Evolutionary conservation across 441 rosid species (phyloP), one percentile per base, ranked within the genome.

Genomic region (Erodium chrysanthum): DNA sequence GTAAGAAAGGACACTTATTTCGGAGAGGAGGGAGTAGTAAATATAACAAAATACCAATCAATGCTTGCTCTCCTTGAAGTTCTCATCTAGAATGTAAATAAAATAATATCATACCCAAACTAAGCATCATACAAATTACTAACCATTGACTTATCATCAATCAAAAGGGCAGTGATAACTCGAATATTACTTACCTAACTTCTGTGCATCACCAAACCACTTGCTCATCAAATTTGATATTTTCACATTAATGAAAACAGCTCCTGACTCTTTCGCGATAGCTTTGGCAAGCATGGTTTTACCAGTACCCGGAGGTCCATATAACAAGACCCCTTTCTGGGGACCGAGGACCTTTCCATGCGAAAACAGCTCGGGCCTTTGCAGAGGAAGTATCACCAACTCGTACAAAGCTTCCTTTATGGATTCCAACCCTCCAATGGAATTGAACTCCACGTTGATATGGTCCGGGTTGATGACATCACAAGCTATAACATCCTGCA

Each of bases 241-340:
- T 82, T 85, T 79, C 15, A 88, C 96, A 75, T 94, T 94, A 25
- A 91, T 93, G 64, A 91, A 94, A 75, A 89, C 94, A 76, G 97
- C 97, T 71, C 94, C 93, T 5, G 96, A 94, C 67, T 94, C 98
- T 79, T 81, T 94, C 14, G 97, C 96, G 72, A 94, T 91, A 69
- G 97, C 97, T 82, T 94, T 91, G 66, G 98, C 96, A 75, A 91
- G 91, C 97, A 94, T 94, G 37, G 98, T 94, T 88, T 91, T 91
- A 50, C 98, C 98, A 11, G 98, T 91, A 67, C 98, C 98, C 10
- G 96, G 98, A 21, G 98, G 96, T 2, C 97, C 98, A 76, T 80
- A 91, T 50, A 94, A 80, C 84, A 91, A 76, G 65, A 94, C 97
- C 63, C 98, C 98, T 74, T 94, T 94, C 62, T 91, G 97, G 27